Conservation (phyloP, 2,329 filamentous ascomycete species). For the Conoideocrella luteorostrata region DNA sequence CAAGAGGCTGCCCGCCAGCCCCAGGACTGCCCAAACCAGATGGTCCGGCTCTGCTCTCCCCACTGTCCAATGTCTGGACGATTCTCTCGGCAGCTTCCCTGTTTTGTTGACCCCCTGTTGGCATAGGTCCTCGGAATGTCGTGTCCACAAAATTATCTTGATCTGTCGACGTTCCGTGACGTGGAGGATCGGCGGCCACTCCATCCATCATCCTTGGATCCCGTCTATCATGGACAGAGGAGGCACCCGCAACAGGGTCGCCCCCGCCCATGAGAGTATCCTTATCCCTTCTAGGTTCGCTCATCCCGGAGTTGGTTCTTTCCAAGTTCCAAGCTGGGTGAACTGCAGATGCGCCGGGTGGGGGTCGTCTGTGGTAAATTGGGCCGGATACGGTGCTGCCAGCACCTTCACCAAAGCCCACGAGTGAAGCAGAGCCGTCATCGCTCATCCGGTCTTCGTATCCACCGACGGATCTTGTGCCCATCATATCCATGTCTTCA, state of each 20-base stretch:
- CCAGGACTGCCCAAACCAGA: slow-evolving; percentile 37
- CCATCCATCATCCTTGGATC: slow-evolving; percentile 64
- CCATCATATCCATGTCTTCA: slow-evolving; percentile 41
- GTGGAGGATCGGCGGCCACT: slow-evolving; percentile 50
- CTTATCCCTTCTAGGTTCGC: slow-evolving; percentile 35
- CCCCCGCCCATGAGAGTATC: slow-evolving; percentile 25
- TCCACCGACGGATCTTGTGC: slow-evolving; percentile 40
- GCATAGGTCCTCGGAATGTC: slow-evolving; percentile 51
- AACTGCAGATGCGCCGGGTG: slow-evolving; percentile 33
- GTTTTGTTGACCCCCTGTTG: slow-evolving; percentile 26
- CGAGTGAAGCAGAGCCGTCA: slow-evolving; percentile 74
- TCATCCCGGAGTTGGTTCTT: slow-evolving; percentile 45
- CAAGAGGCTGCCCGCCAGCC: slow-evolving; percentile 40
- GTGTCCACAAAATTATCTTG: slow-evolving; percentile 58
- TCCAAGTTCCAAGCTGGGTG: slow-evolving; percentile 39
- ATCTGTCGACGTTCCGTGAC: slow-evolving; percentile 39
- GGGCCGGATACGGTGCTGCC: slow-evolving; percentile 78
- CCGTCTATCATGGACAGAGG: slow-evolving; percentile 43
- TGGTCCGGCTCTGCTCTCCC: slow-evolving; percentile 33
- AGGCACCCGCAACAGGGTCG: slow-evolving; percentile 39
- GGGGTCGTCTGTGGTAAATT: slow-evolving; percentile 52
- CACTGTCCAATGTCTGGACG: slow-evolving; percentile 49
- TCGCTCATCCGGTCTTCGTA: slow-evolving; percentile 75
- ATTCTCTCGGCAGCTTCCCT: slow-evolving; percentile 60
- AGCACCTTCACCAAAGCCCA: slow-evolving; percentile 89